Conservation (phyloP, 75 land plant genomes). For the Cryptomeria japonica region DNA sequence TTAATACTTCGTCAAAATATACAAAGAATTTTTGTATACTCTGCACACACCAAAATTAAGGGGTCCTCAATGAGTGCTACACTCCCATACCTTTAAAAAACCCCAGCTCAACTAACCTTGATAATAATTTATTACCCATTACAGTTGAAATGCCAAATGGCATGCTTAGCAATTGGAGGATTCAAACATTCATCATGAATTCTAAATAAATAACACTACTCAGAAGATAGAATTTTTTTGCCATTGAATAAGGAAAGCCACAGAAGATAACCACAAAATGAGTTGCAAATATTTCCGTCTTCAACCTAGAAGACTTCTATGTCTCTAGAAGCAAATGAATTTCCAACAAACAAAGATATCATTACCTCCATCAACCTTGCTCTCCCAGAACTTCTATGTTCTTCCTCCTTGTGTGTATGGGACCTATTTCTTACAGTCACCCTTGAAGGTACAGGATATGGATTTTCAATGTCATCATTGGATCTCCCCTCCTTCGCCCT, state of each 20-base stretch:
- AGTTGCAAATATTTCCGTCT: not conserved
- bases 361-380: slow-evolving; percentile 40
- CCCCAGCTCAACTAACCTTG: not conserved
- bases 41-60: no score
- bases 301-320: not conserved
- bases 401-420: slow-evolving; percentile 42
- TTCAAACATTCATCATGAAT: not conserved
- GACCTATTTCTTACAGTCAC: slow-evolving; percentile 67
- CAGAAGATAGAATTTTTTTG: not conserved
- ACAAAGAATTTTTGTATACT: no score
- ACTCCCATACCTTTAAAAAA: no score
- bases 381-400: not conserved
- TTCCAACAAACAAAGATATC: not conserved
- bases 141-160: not conserved
- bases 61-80: no score
- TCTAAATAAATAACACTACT: not conserved
- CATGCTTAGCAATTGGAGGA: not conserved
- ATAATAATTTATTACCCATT: not conserved
- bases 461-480: slow-evolving; percentile 67
- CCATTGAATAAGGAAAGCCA: not conserved
- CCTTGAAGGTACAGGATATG: slow-evolving; percentile 72
- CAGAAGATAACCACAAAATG: not conserved
- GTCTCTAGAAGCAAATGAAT: not conserved
- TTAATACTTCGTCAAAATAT: no score
- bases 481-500: slow-evolving; percentile 95